Evolutionary conservation across 306 rosid genomes (phyloP), one percentile per base, ranked within the genome.

Genomic region (Trifolium dubium): DNA sequence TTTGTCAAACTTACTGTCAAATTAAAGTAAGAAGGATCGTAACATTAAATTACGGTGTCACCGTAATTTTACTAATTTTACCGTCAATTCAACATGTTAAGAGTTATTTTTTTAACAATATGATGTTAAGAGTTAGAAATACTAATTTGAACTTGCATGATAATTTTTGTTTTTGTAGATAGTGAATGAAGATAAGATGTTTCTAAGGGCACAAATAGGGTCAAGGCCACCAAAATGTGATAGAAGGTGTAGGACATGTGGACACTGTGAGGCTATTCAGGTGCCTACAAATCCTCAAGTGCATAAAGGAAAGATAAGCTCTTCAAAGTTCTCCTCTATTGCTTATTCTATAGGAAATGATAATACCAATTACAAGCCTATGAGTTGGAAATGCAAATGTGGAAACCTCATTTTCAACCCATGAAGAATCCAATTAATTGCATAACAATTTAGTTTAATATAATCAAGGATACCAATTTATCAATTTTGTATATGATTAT

Each of bases 341-440:
- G 85, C 84, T 50, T 88, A 88, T 79, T 88, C 85, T 15, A 84
- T 86, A 58, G 87, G 92, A 10, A 85, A 85, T 46, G 88, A 83
- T 23, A 65, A 44, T 80, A 77, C 98, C 6, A 89, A 94, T 78
- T 94, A 94, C 95, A 89, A 91, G 71, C 97, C 98, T 55, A 86
- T 94, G 88, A 91, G 96, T 74, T 91, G 98, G 97, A 94, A 94
- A 47, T 94, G 98, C 88, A 94, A 89, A 85, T 94, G 98, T 77
- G 98, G 97, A 23, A 80, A 79, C 78, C 77, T 77, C 74, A 87
- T 94, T 82, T 88, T 89, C 86, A 91, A 89, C 84, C 96, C 97
- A 10, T 94, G 81, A 90, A 41, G 31, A 28, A 53, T 53, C 11
- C 0, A 29, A 29, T 59, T 18, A 34, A 49, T 39, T 50, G 41